Evolutionary conservation across 2,329 filamentous ascomycete genomes (phyloP), one percentile per base, ranked within the genome.

Genomic region (Chrysosporium keratinophilum): DNA sequence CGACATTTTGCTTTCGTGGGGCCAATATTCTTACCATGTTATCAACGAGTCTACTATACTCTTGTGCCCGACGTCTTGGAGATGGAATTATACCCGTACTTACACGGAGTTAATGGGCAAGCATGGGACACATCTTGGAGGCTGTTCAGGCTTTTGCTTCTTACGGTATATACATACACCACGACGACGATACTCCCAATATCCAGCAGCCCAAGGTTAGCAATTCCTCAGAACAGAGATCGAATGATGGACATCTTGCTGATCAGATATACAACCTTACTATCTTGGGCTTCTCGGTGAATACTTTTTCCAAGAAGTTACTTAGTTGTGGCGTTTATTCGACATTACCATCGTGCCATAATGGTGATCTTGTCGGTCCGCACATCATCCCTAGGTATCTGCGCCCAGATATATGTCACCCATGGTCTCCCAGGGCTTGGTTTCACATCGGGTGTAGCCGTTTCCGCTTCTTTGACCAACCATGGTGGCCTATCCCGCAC

Each of bases 1-100:
- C 67, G 91, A 90, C 62, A 75, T 95, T 61, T 90, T 95, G 84
- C 78, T 95, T 56, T 87, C 82, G 60, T 95, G 89, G 88, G 89
- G 89, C 10, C 70, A 72, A 59, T 72, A 72, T 55, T 63, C 72
- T 39, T 95, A 95, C 75, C 83, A 89, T 64, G 83, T 95, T 57
- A 82, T 87, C 70, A 89, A 88, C 75, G 84, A 86, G n/a, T n/a
- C 58, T 88, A 95, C 75, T 84, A 80, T 47, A 84, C 75, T 0
- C 77, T 95, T 42, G 89, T 89, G 0, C 77, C 79, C 45, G 88
- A 95, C 77, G 86, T 85, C 0, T 78, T 95, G 10, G 89, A 88
- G 57, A 95, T 95, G 88, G 89, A 89, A 95, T 72, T 81, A 78
- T 57, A 83, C 85, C 68, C 84, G 84, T 53, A 88, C 87, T 5